A percentile compares a stretch with the other conserved stretches of the same genome.
These are phyloP conservation scores for Phytophthora ramorum DNA, from an alignment of 352 stramenopile genomes.

Conservation along the genomic window DNA sequence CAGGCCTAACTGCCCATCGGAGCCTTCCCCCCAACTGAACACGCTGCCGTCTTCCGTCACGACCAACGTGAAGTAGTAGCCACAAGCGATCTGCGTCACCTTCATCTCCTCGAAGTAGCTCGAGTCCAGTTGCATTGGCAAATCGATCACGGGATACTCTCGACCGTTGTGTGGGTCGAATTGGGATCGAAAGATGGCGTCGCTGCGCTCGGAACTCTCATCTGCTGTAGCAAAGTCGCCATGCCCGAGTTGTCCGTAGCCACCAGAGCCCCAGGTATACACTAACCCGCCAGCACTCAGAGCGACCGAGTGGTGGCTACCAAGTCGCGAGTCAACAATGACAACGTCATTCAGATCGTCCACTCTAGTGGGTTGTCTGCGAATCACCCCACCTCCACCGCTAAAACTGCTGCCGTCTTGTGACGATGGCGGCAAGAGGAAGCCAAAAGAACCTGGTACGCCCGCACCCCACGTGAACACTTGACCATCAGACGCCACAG, in stretches of 20 bases:
- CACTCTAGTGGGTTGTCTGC: constrained; percentile 55
- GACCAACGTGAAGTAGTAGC: constrained; percentile 75
- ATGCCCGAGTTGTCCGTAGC: constrained; percentile 77
- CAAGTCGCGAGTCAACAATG: constrained; percentile 53
- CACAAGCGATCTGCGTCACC: constrained; percentile 72
- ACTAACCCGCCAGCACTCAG: constrained; percentile 61
- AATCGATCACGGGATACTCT: constrained; percentile 70
- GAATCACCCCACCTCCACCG: constrained; percentile 21
- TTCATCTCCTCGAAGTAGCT: constrained; percentile 81
- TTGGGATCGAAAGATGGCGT: constrained; percentile 70
- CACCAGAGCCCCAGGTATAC: constrained; percentile 76
- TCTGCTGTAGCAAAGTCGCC: constrained; percentile 55
- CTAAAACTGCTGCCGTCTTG: constrained; percentile 21
- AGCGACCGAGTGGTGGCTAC: constrained; percentile 75
- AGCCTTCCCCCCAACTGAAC: constrained; percentile 80
- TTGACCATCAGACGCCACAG: constrained; percentile 69
- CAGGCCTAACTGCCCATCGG: constrained; percentile 72
- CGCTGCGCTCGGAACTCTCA: constrained; percentile 22
- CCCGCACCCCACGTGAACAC: constrained; percentile 79
- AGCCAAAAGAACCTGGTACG: constrained; percentile 70
- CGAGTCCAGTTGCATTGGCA: constrained; percentile 73
- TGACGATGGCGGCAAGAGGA: constrained; percentile 39
- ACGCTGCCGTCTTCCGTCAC: constrained; percentile 77
- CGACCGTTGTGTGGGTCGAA: constrained; percentile 74
- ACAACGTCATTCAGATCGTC: constrained; percentile 72